Percentiles rank a stretch among this genome's conserved stretches.
Evolutionary conservation across 1,284 basidiomycete genomes (phyloP).

Genomic region (Meripilus lineatus): DNA sequence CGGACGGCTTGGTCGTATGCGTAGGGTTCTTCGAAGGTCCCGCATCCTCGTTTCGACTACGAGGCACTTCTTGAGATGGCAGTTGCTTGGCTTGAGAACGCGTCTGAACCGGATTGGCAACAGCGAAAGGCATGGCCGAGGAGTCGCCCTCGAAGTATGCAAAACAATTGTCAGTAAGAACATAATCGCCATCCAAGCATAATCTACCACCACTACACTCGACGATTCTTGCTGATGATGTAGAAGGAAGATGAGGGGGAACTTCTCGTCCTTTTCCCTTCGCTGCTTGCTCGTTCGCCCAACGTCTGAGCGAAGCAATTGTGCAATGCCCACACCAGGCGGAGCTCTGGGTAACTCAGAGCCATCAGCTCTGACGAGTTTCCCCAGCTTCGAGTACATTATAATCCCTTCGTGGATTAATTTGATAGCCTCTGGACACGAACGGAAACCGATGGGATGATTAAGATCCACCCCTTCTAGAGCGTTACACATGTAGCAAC

Average conservation of each 20-base stretch:
- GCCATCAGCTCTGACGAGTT: neutral
- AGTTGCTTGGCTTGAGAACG: neutral
- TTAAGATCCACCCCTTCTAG: slow-evolving; percentile 1
- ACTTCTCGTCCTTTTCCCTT: neutral
- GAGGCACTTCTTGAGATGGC: neutral
- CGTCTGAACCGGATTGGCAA: neutral
- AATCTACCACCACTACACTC: too few species aligned
- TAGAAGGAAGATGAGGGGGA: slow-evolving; percentile 5
- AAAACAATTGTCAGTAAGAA: too few species aligned
- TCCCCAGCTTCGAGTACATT: neutral
- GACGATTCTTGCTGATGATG: too few species aligned
- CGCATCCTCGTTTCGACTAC: too few species aligned
- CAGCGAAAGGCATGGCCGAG: neutral
- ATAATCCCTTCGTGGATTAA: slow-evolving; percentile 1
- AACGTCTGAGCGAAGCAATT: neutral
- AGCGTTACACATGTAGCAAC: slow-evolving; percentile 4
- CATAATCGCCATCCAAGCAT: too few species aligned
- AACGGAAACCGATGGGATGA: too few species aligned
- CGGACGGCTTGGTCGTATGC: too few species aligned
- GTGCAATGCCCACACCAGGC: neutral
- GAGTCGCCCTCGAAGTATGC: neutral
- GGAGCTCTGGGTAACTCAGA: neutral
- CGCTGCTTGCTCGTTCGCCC: neutral
- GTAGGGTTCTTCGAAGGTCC: neutral
- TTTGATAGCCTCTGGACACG: neutral